These are phyloP conservation scores for Lithospermum erythrorhizon DNA, from an alignment of 257 asterid species.

Conservation along the genomic window DNA sequence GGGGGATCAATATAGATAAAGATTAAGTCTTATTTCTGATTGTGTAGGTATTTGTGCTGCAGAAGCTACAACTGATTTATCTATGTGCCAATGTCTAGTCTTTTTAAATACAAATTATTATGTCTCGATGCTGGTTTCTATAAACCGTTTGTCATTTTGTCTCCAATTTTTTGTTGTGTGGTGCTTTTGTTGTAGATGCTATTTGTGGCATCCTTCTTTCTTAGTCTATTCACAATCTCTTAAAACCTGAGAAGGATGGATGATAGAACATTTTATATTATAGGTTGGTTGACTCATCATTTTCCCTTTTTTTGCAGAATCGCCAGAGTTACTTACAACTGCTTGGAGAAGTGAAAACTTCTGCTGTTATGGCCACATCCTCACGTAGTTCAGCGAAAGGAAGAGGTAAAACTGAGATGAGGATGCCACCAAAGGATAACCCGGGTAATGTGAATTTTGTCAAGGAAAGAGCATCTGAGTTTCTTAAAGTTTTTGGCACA, in stretches of 20 bases:
- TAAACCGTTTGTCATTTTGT: not conserved
- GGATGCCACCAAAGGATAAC: conserved; percentile 31
- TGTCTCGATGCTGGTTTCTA: not conserved
- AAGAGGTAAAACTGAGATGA: conserved; percentile 53
- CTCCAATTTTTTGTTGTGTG: not conserved
- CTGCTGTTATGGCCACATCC: conserved; percentile 28
- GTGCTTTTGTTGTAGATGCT: not conserved
- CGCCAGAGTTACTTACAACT: conserved; percentile 52
- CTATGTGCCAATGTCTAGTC: too few relatives aligned
- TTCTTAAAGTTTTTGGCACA: conserved; percentile 43
- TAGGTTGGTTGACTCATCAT: not conserved
- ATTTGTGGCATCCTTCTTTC: not conserved
- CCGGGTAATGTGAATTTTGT: conserved; percentile 30
- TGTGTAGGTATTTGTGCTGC: too few relatives aligned
- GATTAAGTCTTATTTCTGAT: too few relatives aligned
- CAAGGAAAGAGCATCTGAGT: conserved; percentile 39
- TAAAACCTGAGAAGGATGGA: not conserved
- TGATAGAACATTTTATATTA: not conserved
- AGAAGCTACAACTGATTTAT: too few relatives aligned
- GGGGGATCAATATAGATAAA: not conserved
- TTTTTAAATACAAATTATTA: too few relatives aligned
- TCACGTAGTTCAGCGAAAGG: conserved; percentile 41
- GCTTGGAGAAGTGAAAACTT: conserved; percentile 47
- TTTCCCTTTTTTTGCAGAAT: conserved; percentile 39
- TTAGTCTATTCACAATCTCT: not conserved